Conservation (phyloP, 2,329 filamentous ascomycete species). For the Talaromyces sp. region DNA sequence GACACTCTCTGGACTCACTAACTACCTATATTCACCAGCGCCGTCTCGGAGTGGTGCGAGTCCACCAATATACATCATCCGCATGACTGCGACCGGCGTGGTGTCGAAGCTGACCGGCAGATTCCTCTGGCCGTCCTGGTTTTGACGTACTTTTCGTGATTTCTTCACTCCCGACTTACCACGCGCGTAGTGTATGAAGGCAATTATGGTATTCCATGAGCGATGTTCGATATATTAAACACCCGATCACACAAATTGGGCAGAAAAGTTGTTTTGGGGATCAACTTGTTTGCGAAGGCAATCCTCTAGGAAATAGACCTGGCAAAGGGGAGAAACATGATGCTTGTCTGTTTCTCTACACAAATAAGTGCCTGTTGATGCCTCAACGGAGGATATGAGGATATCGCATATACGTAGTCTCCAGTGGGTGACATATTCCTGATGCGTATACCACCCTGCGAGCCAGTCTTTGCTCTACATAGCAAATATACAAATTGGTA, state of each 20-base stretch:
- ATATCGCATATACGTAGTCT: background rate
- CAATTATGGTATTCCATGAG: background rate
- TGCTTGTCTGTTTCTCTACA: background rate
- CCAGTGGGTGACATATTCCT: background rate
- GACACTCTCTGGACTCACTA: background rate
- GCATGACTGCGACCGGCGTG: no score
- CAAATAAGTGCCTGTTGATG: background rate
- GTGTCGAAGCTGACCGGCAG: no score
- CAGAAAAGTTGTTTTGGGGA: background rate
- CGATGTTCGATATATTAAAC: background rate
- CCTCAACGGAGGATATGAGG: background rate
- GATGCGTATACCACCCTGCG: background rate
- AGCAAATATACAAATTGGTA: background rate
- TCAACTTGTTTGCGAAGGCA: background rate
- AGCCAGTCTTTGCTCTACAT: background rate
- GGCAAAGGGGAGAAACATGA: background rate
- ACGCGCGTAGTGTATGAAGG: no score
- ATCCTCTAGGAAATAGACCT: background rate
- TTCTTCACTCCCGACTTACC: no score
- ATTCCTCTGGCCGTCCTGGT: no score
- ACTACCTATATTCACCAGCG: no score
- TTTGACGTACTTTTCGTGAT: no score
- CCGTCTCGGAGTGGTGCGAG: no score
- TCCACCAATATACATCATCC: no score
- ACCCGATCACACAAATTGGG: background rate